Evolutionary conservation across 2,329 filamentous ascomycete species (phyloP), one percentile per base, ranked within the genome.

Genomic region (Trichoderma guizhouense): DNA sequence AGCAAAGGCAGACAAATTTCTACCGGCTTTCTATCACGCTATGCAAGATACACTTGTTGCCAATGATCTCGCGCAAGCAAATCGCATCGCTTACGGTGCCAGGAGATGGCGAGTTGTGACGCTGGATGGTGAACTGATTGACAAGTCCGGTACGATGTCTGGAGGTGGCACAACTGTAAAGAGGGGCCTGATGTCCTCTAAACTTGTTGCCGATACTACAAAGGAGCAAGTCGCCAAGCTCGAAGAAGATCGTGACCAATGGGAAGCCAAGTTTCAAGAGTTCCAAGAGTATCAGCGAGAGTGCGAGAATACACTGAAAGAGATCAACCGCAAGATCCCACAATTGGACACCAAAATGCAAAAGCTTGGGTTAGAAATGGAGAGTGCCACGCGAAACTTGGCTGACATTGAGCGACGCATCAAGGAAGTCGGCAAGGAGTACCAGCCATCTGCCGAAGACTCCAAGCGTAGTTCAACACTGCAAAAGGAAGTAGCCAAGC

Each of bases 61-160:
- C 7, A 91, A 91, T 67, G 94, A 99, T 78, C 88, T 99, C 15
- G 91, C 93, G n/a, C 96, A 99, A 80, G 97, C 96, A 2, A 98
- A 98, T 82, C 91, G 96, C 61, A 98, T 99, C 75, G 96, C 96
- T 8, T 99, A 98, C 78, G 95, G 96, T 55, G 93, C 93, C 60
- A 93, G 91, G 84, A 87, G 96, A 81, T 99, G 96, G 96, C 91
- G 96, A 75, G 96, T 99, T 3, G 96, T 99, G 53, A 99, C 96
- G 0, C 88, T 99, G 2, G 94, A 95, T 73, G 96, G 96, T 63
- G 95, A 98, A 81, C 87, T 99, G 67, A 98, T 99, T 76, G 96
- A 99, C 83, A 97, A 97, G 80, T 98, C 95, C 1, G 96, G 96
- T 86, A 98, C 96, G 43, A 98, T 99, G 96, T 97, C 93, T 72